Evolutionary conservation across 2,329 filamentous ascomycete genomes (phyloP).

Genomic region (Colletotrichum salicis): DNA sequence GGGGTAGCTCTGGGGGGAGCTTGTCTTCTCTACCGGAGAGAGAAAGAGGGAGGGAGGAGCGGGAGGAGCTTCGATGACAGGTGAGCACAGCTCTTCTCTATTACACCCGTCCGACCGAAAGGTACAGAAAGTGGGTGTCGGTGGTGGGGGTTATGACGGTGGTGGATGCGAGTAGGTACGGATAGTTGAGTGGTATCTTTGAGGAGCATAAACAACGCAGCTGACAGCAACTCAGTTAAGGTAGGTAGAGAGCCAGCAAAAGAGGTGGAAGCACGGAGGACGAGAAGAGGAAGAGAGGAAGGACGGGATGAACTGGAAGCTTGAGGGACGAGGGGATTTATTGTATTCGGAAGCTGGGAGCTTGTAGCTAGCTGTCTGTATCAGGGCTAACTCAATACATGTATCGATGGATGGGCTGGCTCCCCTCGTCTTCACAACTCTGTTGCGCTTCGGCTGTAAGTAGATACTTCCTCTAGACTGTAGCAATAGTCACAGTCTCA

Average conservation of each 20-base stretch:
- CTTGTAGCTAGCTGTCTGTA: neutral
- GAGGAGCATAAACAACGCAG: constrained; percentile 6
- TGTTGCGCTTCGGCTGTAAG: neutral
- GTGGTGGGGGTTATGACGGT: constrained; percentile 17
- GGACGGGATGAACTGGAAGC: constrained; percentile 22
- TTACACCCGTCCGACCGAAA: constrained; percentile 31
- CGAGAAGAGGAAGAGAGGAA: constrained; percentile 7
- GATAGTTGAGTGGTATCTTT: neutral
- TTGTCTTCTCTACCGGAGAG: constrained; percentile 14
- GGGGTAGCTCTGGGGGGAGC: constrained; percentile 10
- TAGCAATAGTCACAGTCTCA: constrained; percentile 1
- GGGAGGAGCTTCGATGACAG: constrained; percentile 22
- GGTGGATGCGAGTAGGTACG: constrained; percentile 16
- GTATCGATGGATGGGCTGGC: neutral
- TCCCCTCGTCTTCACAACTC: neutral
- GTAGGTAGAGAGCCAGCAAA: neutral
- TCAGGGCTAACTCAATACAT: neutral
- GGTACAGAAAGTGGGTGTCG: constrained; percentile 25
- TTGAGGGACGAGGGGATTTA: constrained; percentile 34
- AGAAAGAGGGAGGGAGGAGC: too few species aligned
- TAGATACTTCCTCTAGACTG: neutral
- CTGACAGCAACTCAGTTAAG: neutral
- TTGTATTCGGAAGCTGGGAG: constrained; percentile 15
- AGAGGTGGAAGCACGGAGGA: constrained; percentile 10
- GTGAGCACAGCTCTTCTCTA: constrained; percentile 30